These are phyloP conservation scores for Globisporangium nagaii DNA, from an alignment of 352 stramenopile genomes.

Conservation along the genomic window DNA sequence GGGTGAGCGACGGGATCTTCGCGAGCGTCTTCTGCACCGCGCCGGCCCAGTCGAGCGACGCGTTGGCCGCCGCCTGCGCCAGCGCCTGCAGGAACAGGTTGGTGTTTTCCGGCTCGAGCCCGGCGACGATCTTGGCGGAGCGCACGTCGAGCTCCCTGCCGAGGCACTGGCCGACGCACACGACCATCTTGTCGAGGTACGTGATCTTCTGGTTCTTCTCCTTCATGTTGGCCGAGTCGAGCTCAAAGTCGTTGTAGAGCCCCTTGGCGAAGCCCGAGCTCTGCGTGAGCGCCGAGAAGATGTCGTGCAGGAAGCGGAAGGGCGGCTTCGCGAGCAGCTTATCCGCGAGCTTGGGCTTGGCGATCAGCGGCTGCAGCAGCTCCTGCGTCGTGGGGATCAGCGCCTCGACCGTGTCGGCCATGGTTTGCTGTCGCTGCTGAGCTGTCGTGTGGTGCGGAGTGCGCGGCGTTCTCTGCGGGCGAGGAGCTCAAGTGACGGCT, in stretches of 20 bases:
- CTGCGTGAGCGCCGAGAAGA: constrained; percentile 86
- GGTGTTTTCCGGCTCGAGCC: constrained; percentile 80
- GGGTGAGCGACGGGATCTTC: constrained; percentile 58
- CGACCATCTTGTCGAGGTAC: constrained; percentile 87
- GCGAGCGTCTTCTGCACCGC: constrained; percentile 57
- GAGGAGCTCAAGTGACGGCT: background rate
- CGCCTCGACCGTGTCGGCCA: constrained; percentile 56
- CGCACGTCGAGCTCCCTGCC: constrained; percentile 68
- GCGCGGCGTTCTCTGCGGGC: background rate
- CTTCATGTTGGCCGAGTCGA: constrained; percentile 80
- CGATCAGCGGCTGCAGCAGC: constrained; percentile 85
- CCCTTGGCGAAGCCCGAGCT: constrained; percentile 84
- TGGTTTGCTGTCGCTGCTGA: constrained; percentile 9
- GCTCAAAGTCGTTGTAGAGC: constrained; percentile 78
- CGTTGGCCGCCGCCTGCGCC: constrained; percentile 46
- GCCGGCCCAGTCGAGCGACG: constrained; percentile 57
- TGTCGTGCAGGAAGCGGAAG: constrained; percentile 96
- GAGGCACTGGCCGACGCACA: constrained; percentile 59
- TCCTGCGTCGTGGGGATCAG: constrained; percentile 78
- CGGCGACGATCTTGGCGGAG: constrained; percentile 82
- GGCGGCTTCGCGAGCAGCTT: constrained; percentile 95
- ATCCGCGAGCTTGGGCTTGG: constrained; percentile 92
- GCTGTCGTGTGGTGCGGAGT: no score
- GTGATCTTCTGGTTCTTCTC: constrained; percentile 82
- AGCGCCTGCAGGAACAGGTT: constrained; percentile 76